Base-by-base conservation (phyloP, 2,329 filamentous ascomycete species). In the Talaromyces sp. region DNA sequence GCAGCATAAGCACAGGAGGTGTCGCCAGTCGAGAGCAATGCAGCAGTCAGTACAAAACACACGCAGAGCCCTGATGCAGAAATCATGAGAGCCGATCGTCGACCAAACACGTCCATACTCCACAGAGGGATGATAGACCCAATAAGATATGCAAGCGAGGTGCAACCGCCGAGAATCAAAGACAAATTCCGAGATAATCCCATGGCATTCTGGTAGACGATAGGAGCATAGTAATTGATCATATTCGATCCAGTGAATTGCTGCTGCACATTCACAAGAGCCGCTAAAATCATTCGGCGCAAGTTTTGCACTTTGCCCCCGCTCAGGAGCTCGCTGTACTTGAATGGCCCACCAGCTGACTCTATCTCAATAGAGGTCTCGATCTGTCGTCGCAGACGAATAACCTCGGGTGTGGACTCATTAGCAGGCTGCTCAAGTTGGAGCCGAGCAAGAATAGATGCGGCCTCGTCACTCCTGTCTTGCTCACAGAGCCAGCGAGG, bases 101-200 rank as follows among this genome's bases (percentile, higher is more conserved):
- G 73, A 1, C 77, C 77, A 32, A 77, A 75, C 1, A 72, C 67
- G 59, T 80, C 77, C 69, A 79, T 62, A 11, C 49, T 49, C 58
- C 57, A 43, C 31, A 50, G 43, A n/a, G 78, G 76, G 57, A 79
- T 78, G 1, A 72, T 68, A 0, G 73, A 76, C 8, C 75, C 76
- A 14, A 76, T 69, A 9, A 79, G 66, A 58, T 77, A 80, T 0
- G 72, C 75, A 53, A 71, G 70, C 24, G 73, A 73, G 31, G 71
- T 74, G 56, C 70, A 75, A 3, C 83, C 82, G 24, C 81, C 82
- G 1, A 85, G 71, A 5, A 85, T 77, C 43, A 85, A 70, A 32
- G 82, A 80, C 35, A 84, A 69, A n/a, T 82, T 77, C 1, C 79
- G 75, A 13, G 70, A 69, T 4, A 80, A 62, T 1, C 69, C 64